Percentiles rank a stretch among this genome's conserved stretches.
Evolutionary conservation across 495 filamentous ascomycete species (phyloP).

Genomic region (Neurospora hispaniola): DNA sequence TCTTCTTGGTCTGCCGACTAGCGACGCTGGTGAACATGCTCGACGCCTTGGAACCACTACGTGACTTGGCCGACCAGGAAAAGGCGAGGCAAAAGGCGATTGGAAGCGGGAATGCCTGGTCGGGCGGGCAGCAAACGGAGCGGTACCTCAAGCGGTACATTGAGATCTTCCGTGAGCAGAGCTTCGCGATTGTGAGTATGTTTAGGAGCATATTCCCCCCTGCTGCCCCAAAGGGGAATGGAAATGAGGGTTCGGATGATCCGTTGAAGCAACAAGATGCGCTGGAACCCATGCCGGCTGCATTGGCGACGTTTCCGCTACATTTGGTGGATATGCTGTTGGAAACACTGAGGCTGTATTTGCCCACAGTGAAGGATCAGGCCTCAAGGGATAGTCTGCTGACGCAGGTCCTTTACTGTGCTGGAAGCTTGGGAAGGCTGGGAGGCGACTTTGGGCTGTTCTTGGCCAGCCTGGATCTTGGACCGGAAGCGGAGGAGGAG

Average conservation of each 20-base stretch:
- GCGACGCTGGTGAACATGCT: slow-evolving; percentile 71
- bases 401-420: slow-evolving; percentile 93
- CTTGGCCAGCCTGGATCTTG: slow-evolving; percentile 52
- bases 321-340: slow-evolving; percentile 76
- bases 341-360: slow-evolving; percentile 65
- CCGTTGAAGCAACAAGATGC: slow-evolving; percentile 33
- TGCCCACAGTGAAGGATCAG: slow-evolving; percentile 74
- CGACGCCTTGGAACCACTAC: slow-evolving; percentile 73
- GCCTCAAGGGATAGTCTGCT: slow-evolving; percentile 73
- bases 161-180: slow-evolving; percentile 97
- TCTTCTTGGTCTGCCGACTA: slow-evolving; percentile 82
- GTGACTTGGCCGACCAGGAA: slow-evolving; percentile 86
- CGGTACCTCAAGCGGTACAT: slow-evolving; percentile 91
- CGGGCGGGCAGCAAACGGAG: slow-evolving; percentile 83
- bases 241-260: neutral
- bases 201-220: slow-evolving; percentile 80
- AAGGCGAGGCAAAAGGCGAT: slow-evolving; percentile 34
- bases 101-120: slow-evolving; percentile 40
- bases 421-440: slow-evolving; percentile 80
- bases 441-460: slow-evolving; percentile 91
- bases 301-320: slow-evolving; percentile 74
- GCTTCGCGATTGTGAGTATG: slow-evolving; percentile 87
- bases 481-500: slow-evolving; percentile 50
- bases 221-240: slow-evolving; percentile 8
- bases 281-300: slow-evolving; percentile 59